Percentiles rank a stretch among this genome's conserved stretches.
These are phyloP conservation scores for Sequoia sempervirens DNA, from an alignment of 75 land plant species.

Conservation along the genomic window DNA sequence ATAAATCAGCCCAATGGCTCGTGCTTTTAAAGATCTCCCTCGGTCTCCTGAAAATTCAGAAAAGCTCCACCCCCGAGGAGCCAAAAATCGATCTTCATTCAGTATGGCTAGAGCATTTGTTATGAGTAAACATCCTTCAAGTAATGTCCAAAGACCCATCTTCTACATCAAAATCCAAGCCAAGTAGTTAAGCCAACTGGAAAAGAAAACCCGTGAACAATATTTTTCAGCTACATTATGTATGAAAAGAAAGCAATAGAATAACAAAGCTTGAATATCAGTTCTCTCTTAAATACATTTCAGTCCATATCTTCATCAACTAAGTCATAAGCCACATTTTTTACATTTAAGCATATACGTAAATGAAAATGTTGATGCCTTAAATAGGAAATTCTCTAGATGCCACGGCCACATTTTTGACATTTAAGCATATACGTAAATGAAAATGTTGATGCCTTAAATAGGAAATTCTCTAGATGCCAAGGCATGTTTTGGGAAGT, in stretches of 20 bases:
- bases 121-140: conserved; percentile 68
- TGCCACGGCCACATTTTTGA: neutral
- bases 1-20: conserved; percentile 72
- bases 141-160: conserved; percentile 75
- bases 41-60: conserved; percentile 51
- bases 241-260: neutral
- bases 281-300: too few relatives aligned
- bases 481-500: too few relatives aligned
- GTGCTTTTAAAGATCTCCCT: conserved; percentile 55
- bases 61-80: conserved; percentile 75
- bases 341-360: neutral
- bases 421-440: too few relatives aligned
- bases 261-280: neutral
- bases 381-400: neutral
- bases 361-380: neutral
- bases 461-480: neutral
- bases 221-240: neutral
- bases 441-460: neutral
- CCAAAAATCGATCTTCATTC: conserved; percentile 83
- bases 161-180: conserved; percentile 12
- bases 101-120: conserved; percentile 77
- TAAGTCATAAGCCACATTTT: neutral
- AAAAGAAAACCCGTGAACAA: neutral
- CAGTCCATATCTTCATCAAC: too few relatives aligned
- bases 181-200: neutral